Percentiles rank a stretch among this genome's conserved stretches.
phyloP scores from a whole-genome alignment of 2,329 filamentous ascomycete species.

The Trichoderma asperellum region DNA sequence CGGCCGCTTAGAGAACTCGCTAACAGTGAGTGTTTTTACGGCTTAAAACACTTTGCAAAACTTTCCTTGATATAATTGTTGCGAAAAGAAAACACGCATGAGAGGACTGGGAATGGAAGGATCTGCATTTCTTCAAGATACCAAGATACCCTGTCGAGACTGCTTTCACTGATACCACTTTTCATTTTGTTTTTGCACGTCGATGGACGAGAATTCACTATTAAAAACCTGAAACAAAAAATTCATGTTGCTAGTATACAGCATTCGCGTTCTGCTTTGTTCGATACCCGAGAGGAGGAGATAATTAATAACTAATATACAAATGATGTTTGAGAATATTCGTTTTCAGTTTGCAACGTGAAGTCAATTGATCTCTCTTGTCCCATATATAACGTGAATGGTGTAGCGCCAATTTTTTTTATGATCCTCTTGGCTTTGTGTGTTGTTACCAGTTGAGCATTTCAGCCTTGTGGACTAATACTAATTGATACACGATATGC shows the following conservation, averaged over 20 bases:
- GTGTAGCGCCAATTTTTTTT: not conserved
- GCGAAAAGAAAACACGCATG: conserved; percentile 41
- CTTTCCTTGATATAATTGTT: conserved; percentile 33
- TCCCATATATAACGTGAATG: not conserved
- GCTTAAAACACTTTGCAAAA: conserved; percentile 35
- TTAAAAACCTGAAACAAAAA: conserved; percentile 33
- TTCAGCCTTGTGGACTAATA: not conserved
- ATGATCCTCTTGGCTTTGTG: no score
- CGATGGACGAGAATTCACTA: conserved; percentile 30
- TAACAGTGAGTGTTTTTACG: conserved; percentile 34
- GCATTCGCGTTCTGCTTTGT: conserved; percentile 42
- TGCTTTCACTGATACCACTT: conserved; percentile 52
- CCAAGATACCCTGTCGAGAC: conserved; percentile 60
- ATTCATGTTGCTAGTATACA: conserved; percentile 35
- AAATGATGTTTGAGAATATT: conserved; percentile 40
- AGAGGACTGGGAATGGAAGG: conserved; percentile 52
- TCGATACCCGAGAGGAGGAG: conserved; percentile 47
- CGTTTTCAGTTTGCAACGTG: not conserved
- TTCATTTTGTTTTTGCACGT: conserved; percentile 40
- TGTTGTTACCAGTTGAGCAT: not conserved
- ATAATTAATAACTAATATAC: conserved; percentile 52
- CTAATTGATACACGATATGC: not conserved
- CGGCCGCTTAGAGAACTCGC: conserved; percentile 52
- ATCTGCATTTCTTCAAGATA: conserved; percentile 59
- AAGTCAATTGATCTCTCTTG: not conserved